Conservation (phyloP, 768 basidiomycete genomes). For the Phylloporus sp. region DNA sequence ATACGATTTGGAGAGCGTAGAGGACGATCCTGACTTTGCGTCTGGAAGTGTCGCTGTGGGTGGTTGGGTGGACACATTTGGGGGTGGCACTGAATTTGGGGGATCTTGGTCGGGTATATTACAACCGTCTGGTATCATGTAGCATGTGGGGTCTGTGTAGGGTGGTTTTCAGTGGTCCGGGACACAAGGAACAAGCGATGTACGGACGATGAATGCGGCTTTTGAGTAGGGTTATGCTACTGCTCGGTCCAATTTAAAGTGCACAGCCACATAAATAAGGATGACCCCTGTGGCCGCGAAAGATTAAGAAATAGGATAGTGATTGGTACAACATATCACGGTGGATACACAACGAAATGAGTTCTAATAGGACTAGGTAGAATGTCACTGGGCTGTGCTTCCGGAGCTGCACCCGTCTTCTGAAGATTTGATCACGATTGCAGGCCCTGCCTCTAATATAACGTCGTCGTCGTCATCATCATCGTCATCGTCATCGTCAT, state of each 20-base stretch:
- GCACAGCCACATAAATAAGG: conserved; percentile 5
- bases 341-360: conserved; percentile 17
- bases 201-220: conserved; percentile 5
- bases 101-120: conserved; percentile 9
- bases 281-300: too few species aligned
- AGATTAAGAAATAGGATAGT: not conserved
- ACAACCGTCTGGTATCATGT: conserved; percentile 26
- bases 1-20: conserved; percentile 1
- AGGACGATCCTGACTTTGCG: conserved; percentile 4
- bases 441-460: conserved; percentile 71
- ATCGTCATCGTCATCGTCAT: conserved; percentile 51
- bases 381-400: conserved; percentile 17
- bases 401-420: conserved; percentile 23
- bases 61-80: conserved; percentile 17
- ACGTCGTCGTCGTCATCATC: conserved; percentile 63
- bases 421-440: conserved; percentile 40
- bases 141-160: conserved; percentile 19
- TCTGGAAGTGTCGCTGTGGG: conserved; percentile 7
- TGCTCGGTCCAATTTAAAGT: not conserved
- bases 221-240: not conserved
- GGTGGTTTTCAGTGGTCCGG: not conserved
- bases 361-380: conserved; percentile 10
- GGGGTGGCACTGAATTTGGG: conserved; percentile 8
- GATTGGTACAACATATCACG: conserved; percentile 10
- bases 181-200: not conserved